Base-by-base conservation (phyloP, 345 rosid genomes). In the Bruguiera parviflora region DNA sequence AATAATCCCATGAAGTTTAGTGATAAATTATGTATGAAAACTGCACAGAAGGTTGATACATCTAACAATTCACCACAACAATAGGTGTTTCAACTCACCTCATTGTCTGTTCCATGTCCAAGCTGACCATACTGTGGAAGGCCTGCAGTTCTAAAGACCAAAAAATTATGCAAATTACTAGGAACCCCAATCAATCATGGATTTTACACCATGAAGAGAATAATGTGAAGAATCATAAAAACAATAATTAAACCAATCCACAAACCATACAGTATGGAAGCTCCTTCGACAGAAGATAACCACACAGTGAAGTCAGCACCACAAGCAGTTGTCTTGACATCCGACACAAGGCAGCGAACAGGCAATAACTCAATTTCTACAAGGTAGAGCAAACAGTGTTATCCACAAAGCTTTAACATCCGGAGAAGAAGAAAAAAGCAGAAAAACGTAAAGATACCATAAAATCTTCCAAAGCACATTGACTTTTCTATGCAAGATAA, bases 91-190 rank as follows among this genome's bases (percentile, higher is more conserved):
- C 58, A 70, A 64, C 58, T 33, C 76, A 90, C 98, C 97, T 92
- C 98, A 70, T 96, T 92, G 74, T 92, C 98, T 9, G 98, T 96
- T 72, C 99, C 98, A 81, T 96, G 99, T 62, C 99, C 99, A 82
- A 96, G 98, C 74, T 96, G 99, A 68, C 99, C 99, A 81, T 89
- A 92, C 74, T 92, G 99, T 67, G 99, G 98, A 78, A 92, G 96
- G 60, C 99, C 99, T 3, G 97, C 98, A 78, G 96, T 90, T 74
- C 99, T 95, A 76, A 69, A 75, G 76, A 75, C 67, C 75, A 66
- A 75, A 27, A 69, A 78, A 70, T 37, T 68, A 27, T 51, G 56
- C 61, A 69, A 61, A 59, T 71, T 68, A 77, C 72, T 18, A 58
- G 27, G 22, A 70, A 53, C 29, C 47, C 35, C 19, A 29, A 31